Base-by-base conservation (phyloP, 768 basidiomycete genomes). In the Suillus lakei region DNA sequence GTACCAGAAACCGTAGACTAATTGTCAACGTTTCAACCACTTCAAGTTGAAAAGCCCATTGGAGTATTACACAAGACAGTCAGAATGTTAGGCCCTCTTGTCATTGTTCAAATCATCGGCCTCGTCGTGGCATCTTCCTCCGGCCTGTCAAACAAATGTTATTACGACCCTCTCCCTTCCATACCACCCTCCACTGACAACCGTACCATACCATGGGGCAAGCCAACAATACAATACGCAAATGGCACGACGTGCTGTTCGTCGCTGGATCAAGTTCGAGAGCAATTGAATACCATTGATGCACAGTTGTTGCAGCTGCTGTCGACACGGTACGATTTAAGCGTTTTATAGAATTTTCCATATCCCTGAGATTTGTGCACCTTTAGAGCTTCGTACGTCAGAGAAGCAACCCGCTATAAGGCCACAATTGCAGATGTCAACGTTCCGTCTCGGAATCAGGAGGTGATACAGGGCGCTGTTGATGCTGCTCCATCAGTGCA, bases 321-420 rank as follows among this genome's bases (percentile, higher is more conserved):
- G 59, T 68, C 70, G 15, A 59, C 48, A 23, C 74, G 68, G 73
- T 71, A 62, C 23, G 21, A 9, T n/a, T 5, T 5, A 5, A 23
- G 1, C 32, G 2, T 21, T 28, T 18, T 15, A 34, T 2, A 21
- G 3, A 26, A 21, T 48, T n/a, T 18, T 61, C 8, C 60, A 15
- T 15, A 13, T 59, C 26, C 38, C 53, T 28, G 38, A 67, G 10
- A 48, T 48, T 28, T 30, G 32, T 30, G 16, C 16, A 2, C 39
- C 48, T 32, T 43, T 7, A 73, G 73, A 43, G 38, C 68, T 23
- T 63, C 63, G 18, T 75, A 74, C 46, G 68, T 74, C 21, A 51
- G 70, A 44, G 73, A 74, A 63, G 73, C 73, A 8, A 66, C 70
- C 21, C 71, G 73, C n/a, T 74, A 73, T 67, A 73, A 70, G 48